Percentiles rank a stretch among this genome's conserved stretches.
Evolutionary conservation across 345 rosid species (phyloP).

Genomic region (Iberis pinnata): DNA sequence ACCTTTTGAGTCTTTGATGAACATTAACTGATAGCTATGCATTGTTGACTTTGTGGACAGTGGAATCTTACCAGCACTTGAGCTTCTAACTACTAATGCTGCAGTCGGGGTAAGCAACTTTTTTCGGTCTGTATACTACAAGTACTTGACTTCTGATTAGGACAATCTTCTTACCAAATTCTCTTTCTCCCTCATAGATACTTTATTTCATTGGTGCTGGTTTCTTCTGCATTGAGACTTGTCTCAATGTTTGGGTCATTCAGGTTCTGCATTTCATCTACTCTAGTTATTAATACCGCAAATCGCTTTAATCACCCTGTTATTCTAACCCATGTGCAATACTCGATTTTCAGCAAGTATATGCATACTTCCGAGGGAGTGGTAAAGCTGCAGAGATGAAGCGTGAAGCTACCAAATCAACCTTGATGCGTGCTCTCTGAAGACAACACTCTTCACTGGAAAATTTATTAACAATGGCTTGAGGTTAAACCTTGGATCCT

Average conservation of each 20-base stretch:
- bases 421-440: slow-evolving; percentile 68
- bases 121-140: slow-evolving; percentile 5
- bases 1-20: slow-evolving; percentile 8
- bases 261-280: slow-evolving; percentile 48
- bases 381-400: slow-evolving; percentile 85
- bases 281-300: not conserved
- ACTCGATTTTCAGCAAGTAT: slow-evolving; percentile 66
- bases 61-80: slow-evolving; percentile 89
- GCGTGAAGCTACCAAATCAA: slow-evolving; percentile 56
- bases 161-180: not conserved
- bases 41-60: slow-evolving; percentile 40
- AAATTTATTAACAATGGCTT: slow-evolving; percentile 21
- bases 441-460: slow-evolving; percentile 10
- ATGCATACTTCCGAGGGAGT: slow-evolving; percentile 85
- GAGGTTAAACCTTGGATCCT: slow-evolving; percentile 19
- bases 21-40: slow-evolving; percentile 15
- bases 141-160: not conserved
- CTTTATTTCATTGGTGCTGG: slow-evolving; percentile 83
- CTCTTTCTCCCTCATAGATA: slow-evolving; percentile 39
- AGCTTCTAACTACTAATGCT: slow-evolving; percentile 41
- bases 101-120: slow-evolving; percentile 60
- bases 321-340: slow-evolving; percentile 11
- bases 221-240: slow-evolving; percentile 59
- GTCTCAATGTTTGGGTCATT: slow-evolving; percentile 93
- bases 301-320: not conserved